Percentiles rank a stretch among this genome's conserved stretches.
Evolutionary conservation across 2,329 filamentous ascomycete species (phyloP).

Genomic region (Fusarium mexicanum): DNA sequence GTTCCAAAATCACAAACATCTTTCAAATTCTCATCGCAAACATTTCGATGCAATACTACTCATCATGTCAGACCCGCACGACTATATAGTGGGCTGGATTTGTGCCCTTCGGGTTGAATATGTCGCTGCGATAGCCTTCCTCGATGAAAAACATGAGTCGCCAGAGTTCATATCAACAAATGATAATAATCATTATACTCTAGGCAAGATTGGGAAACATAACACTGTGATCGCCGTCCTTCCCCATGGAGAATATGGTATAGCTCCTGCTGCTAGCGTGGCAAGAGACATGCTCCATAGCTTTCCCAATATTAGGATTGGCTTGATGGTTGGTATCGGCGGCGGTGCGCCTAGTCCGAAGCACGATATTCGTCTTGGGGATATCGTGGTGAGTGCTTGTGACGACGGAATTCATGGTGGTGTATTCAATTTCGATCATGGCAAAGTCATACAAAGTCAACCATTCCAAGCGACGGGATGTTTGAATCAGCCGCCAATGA

Average conservation of each 20-base stretch:
- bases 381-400: slow-evolving; percentile 27
- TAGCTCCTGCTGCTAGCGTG: slow-evolving; percentile 31
- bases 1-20: background rate
- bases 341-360: slow-evolving; percentile 47
- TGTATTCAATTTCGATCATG: slow-evolving; percentile 38
- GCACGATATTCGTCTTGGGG: slow-evolving; percentile 46
- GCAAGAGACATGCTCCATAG: slow-evolving; percentile 45
- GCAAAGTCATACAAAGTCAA: slow-evolving; percentile 23
- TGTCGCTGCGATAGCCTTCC: slow-evolving; percentile 50
- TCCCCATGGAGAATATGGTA: slow-evolving; percentile 24
- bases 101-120: slow-evolving; percentile 52
- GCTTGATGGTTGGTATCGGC: slow-evolving; percentile 22
- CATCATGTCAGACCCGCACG: background rate
- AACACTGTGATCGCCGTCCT: slow-evolving; percentile 32
- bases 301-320: slow-evolving; percentile 45
- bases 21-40: background rate
- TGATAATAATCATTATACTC: slow-evolving; percentile 17
- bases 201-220: slow-evolving; percentile 30
- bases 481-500: background rate
- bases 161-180: slow-evolving; percentile 36
- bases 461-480: background rate
- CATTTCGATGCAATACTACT: background rate
- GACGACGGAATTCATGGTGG: background rate
- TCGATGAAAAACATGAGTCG: slow-evolving; percentile 46
- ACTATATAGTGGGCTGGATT: slow-evolving; percentile 57